Conservation (phyloP, 1,139 yeast species). For the Pichia sp. region DNA sequence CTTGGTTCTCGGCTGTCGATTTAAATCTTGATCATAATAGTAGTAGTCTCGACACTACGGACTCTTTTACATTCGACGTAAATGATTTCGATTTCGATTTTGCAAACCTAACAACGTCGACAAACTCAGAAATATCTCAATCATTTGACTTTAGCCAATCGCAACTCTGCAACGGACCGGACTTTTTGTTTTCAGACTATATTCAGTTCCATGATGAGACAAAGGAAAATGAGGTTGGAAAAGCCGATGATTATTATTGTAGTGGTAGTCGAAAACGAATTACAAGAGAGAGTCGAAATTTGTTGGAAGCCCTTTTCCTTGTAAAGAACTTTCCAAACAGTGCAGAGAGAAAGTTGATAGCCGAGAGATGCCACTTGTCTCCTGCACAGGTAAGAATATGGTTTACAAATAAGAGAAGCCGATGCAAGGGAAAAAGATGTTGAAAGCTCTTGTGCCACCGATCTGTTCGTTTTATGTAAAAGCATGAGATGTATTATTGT, state of each 20-base stretch:
- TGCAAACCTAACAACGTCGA: neutral
- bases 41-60: neutral
- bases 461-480: neutral
- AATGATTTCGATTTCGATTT: conserved; percentile 6
- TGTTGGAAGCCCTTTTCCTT: conserved; percentile 13
- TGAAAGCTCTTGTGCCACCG: neutral
- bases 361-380: conserved; percentile 16
- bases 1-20: neutral
- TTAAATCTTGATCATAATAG: neutral
- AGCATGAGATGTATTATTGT: too few species aligned
- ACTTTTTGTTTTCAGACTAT: neutral
- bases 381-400: conserved; percentile 19
- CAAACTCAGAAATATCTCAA: neutral
- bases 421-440: conserved; percentile 7
- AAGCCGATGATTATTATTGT: neutral
- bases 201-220: neutral
- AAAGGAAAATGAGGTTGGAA: neutral
- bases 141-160: neutral
- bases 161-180: conserved; percentile 10
- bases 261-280: conserved; percentile 1
- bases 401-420: conserved; percentile 21
- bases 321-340: conserved; percentile 16
- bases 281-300: conserved; percentile 5
- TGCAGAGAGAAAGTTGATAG: conserved; percentile 16
- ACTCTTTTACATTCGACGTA: neutral